phyloP scores from a whole-genome alignment of 2,329 filamentous ascomycete genomes.

The Coleophoma cylindrospora region DNA sequence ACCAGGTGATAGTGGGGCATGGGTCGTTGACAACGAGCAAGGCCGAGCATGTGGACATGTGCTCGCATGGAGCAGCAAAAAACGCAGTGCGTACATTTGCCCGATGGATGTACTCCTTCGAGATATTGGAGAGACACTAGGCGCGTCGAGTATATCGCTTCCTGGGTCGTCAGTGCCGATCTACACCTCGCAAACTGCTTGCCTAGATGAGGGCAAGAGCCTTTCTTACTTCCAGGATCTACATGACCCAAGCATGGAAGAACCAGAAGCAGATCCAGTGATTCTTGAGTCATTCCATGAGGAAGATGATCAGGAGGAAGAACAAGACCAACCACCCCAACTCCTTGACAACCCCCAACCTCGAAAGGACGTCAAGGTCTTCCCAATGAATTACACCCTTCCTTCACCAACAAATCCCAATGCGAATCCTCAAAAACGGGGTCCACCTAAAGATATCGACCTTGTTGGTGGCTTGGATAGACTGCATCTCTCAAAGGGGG shows the following conservation, averaged over 20 bases:
- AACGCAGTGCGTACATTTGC: conserved; percentile 83
- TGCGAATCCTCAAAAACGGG: too few species aligned
- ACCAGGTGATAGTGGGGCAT: conserved; percentile 88
- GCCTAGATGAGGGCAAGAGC: background rate
- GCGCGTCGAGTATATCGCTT: conserved; percentile 64
- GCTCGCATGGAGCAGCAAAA: conserved; percentile 78
- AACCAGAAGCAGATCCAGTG: too few species aligned
- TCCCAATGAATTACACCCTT: too few species aligned
- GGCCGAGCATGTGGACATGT: conserved; percentile 86
- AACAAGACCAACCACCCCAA: background rate
- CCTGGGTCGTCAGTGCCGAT: conserved; percentile 32
- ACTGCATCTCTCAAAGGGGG: background rate
- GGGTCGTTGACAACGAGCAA: conserved; percentile 78
- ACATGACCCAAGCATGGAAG: too few species aligned
- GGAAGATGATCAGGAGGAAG: background rate
- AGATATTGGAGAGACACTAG: conserved; percentile 77
- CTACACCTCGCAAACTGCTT: too few species aligned
- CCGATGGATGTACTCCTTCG: conserved; percentile 88
- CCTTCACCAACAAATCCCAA: too few species aligned
- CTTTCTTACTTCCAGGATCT: background rate
- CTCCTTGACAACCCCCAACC: too few species aligned
- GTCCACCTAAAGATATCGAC: background rate
- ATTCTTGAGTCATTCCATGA: background rate
- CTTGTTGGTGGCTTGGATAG: background rate
- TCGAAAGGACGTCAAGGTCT: too few species aligned